Percentiles rank a stretch among this genome's conserved stretches.
These are phyloP conservation scores for Jacaranda mimosifolia DNA, from an alignment of 257 asterid genomes.

Conservation along the genomic window DNA sequence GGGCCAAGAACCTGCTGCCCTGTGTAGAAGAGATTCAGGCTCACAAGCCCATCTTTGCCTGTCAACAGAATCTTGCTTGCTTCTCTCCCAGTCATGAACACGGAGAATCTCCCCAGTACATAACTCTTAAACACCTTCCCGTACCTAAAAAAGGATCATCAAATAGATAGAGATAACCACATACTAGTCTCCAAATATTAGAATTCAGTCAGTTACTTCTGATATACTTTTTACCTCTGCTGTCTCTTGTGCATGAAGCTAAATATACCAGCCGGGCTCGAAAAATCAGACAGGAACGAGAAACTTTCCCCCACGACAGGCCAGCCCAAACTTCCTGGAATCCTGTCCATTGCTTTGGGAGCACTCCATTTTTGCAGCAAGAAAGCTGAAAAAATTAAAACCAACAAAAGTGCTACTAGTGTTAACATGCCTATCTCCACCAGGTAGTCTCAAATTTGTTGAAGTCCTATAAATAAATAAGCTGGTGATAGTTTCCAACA, in stretches of 20 bases:
- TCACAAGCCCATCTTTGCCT: slow-evolving; percentile 89
- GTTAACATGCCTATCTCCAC: slow-evolving; percentile 41
- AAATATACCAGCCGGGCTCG: slow-evolving; percentile 71
- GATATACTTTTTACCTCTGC: slow-evolving; percentile 50
- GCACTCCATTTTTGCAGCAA: slow-evolving; percentile 54
- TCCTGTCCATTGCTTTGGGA: slow-evolving; percentile 63
- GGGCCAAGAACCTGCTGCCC: slow-evolving; percentile 92
- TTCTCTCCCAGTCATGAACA: slow-evolving; percentile 84
- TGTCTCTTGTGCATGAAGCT: slow-evolving; percentile 86
- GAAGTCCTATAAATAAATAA: background rate
- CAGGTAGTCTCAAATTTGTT: background rate
- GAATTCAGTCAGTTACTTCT: background rate
- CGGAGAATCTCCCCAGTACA: slow-evolving; percentile 76
- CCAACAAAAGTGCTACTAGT: slow-evolving; percentile 39
- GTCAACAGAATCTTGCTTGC: slow-evolving; percentile 79
- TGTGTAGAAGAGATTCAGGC: slow-evolving; percentile 79
- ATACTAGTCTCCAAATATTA: background rate
- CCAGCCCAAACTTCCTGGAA: slow-evolving; percentile 89
- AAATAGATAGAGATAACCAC: slow-evolving; percentile 1
- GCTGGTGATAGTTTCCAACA: background rate
- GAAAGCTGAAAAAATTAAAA: slow-evolving; percentile 44
- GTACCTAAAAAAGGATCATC: slow-evolving; percentile 46
- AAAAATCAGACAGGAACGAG: slow-evolving; percentile 70
- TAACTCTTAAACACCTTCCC: slow-evolving; percentile 91
- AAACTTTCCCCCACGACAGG: slow-evolving; percentile 85